A percentile compares a stretch with the other conserved stretches of the same genome.
These are phyloP conservation scores for Aspergillus udagawae DNA, from an alignment of 2,329 filamentous ascomycete genomes.

Conservation along the genomic window DNA sequence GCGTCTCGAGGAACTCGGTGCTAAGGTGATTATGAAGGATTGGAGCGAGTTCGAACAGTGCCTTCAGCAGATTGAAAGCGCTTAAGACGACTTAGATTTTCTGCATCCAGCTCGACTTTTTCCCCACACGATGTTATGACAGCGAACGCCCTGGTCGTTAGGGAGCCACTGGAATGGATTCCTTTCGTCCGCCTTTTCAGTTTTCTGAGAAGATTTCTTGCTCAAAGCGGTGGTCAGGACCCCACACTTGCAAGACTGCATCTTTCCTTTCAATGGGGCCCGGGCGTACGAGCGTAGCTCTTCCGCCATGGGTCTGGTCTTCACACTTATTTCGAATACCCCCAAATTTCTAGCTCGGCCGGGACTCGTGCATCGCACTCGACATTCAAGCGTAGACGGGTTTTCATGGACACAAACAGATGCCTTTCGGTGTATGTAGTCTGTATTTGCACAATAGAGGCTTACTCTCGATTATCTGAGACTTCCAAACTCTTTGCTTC, in stretches of 20 bases:
- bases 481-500: neutral
- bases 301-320: neutral
- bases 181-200: neutral
- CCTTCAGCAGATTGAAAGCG: conserved; percentile 40
- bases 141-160: conserved; percentile 28
- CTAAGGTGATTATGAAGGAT: conserved; percentile 55
- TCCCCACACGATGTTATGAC: conserved; percentile 28
- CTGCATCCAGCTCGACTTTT: neutral
- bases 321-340: conserved; percentile 1
- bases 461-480: neutral
- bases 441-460: conserved; percentile 12
- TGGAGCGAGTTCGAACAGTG: conserved; percentile 45
- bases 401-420: conserved; percentile 5
- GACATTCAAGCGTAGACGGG: conserved; percentile 17
- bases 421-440: conserved; percentile 7
- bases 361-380: conserved; percentile 13
- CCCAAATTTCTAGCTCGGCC: neutral
- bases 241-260: neutral
- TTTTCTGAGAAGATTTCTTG: neutral
- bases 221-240: neutral
- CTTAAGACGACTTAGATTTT: conserved; percentile 17
- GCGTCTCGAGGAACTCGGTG: conserved; percentile 58
- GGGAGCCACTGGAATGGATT: conserved; percentile 13
- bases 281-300: neutral
- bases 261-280: neutral